Base-by-base conservation (phyloP, 805 yeast genomes). In the Ogataea nonfermentans region DNA sequence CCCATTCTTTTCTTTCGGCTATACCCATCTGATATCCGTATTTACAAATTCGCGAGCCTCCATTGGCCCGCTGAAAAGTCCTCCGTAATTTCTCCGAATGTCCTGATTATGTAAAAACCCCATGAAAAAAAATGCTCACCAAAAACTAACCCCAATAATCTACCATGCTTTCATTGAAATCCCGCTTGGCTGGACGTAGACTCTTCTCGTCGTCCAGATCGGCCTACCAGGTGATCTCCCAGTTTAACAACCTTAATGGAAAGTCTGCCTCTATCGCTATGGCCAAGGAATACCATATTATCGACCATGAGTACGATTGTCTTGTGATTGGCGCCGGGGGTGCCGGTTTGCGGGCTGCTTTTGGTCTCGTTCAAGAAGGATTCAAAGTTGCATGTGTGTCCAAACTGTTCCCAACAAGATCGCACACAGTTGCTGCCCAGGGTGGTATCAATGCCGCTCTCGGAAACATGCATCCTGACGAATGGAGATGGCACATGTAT, bases 401-500 rank as follows among this genome's bases (percentile, higher is more conserved):
- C 52, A 91, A 91, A 70, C 78, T 91, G 58, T 91, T 91, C 76
- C 99, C 98, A 41, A 91, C 99, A 22, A 84, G 99, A 71, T 90
- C 97, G 13, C 99, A 91, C 65, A 91, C 99, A 14, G 99, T 91
- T 36, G 98, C 98, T 42, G 99, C 99, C 36, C 99, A 91, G 70
- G 99, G 99, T 70, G 99, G 99, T 73, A 93, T 91, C 69, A 91
- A 91, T 61, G 99, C 98, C 52, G 99, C 99, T 22, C 76, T 91
- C 51, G 99, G 98, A 55, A 91, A 91, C 76, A 91, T 91, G 96
- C 98, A 93, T 73, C 75, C 78, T 54, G 99, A 91, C 67, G 90
- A 90, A 73, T 91, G 99, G 99, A 95, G 87, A 68, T 93, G 98
- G 97, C 99, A 91, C 68, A 90, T 91, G 97, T 91, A 93, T 70